Evolutionary conservation across 2,329 filamentous ascomycete genomes (phyloP).

Genomic region (Amylocarpus encephaloides): DNA sequence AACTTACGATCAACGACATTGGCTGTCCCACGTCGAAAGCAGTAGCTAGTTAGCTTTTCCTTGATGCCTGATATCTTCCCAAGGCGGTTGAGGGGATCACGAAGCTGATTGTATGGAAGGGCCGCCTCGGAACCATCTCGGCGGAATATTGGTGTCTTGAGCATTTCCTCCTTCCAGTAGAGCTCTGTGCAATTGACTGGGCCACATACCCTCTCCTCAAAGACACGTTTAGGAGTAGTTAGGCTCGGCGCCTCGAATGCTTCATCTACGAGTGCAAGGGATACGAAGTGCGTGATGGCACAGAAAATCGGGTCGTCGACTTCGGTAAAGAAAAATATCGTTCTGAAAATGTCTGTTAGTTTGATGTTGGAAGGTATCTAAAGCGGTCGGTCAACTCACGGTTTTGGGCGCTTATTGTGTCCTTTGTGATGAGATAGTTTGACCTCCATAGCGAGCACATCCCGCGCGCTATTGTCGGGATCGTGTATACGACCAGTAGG

Average conservation of each 20-base stretch:
- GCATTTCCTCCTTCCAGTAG: too few species aligned
- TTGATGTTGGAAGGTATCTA: too few species aligned
- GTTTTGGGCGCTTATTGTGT: conserved; percentile 16
- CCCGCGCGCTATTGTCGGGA: conserved; percentile 2
- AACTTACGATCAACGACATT: conserved; percentile 22
- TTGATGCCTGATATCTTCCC: conserved; percentile 3
- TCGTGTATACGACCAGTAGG: too few species aligned
- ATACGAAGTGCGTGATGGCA: conserved; percentile 16
- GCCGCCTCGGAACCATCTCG: too few species aligned
- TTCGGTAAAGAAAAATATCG: conserved; percentile 20
- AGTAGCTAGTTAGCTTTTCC: conserved; percentile 20
- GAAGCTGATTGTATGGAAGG: too few species aligned
- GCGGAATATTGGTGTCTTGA: too few species aligned
- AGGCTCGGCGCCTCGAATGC: conserved; percentile 4
- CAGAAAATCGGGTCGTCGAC: conserved; percentile 18
- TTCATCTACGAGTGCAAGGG: conserved; percentile 12
- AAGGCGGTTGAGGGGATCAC: too few species aligned
- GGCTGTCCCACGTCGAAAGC: conserved; percentile 17
- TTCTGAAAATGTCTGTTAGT: conserved; percentile 3
- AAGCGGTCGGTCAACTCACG: conserved; percentile 11
- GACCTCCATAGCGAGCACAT: conserved; percentile 17
- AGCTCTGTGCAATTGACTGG: too few species aligned
- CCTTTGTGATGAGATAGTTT: conserved; percentile 15
- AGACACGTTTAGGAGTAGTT: too few species aligned
- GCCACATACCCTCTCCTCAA: too few species aligned